Conservation (phyloP, 768 basidiomycete genomes). For the Xerocomellus amylosporus region DNA sequence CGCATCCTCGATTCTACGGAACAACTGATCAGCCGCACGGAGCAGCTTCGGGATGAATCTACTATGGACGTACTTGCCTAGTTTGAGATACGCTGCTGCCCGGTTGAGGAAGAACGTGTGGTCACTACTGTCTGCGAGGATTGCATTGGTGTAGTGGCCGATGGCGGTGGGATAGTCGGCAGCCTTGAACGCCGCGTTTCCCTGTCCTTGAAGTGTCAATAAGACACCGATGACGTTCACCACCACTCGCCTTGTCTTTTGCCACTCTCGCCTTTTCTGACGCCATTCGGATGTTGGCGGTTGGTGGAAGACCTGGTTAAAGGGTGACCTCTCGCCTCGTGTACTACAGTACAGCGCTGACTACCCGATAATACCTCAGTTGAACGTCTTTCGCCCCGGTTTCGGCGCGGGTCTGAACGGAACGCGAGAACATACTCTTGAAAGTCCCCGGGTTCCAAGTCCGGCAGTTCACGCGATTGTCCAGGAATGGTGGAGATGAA, state of each 20-base stretch:
- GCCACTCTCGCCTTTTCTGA: constrained; percentile 35
- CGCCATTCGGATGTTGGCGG: constrained; percentile 27
- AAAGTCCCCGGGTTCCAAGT: neutral
- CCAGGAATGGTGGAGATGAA: constrained; percentile 2
- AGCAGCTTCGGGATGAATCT: neutral
- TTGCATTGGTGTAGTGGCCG: constrained; percentile 83
- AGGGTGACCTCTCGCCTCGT: too few relatives aligned
- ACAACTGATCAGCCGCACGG: constrained; percentile 2
- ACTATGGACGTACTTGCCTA: constrained; percentile 77
- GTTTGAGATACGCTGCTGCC: constrained; percentile 88
- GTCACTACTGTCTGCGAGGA: constrained; percentile 66
- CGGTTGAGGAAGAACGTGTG: constrained; percentile 84
- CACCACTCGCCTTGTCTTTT: constrained; percentile 30
- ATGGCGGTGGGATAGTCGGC: constrained; percentile 77
- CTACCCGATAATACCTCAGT: neutral
- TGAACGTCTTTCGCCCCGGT: neutral
- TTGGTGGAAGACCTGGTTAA: neutral
- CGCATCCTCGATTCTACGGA: constrained; percentile 67
- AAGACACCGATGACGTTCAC: neutral
- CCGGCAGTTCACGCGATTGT: constrained; percentile 3
- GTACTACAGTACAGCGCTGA: neutral
- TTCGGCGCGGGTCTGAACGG: constrained; percentile 3
- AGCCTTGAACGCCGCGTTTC: constrained; percentile 81
- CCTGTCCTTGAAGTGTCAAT: constrained; percentile 43
- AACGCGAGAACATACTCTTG: neutral